phyloP scores from a whole-genome alignment of 225 moss, liverwort and hornwort species.

The Pleurozium schreberi region DNA sequence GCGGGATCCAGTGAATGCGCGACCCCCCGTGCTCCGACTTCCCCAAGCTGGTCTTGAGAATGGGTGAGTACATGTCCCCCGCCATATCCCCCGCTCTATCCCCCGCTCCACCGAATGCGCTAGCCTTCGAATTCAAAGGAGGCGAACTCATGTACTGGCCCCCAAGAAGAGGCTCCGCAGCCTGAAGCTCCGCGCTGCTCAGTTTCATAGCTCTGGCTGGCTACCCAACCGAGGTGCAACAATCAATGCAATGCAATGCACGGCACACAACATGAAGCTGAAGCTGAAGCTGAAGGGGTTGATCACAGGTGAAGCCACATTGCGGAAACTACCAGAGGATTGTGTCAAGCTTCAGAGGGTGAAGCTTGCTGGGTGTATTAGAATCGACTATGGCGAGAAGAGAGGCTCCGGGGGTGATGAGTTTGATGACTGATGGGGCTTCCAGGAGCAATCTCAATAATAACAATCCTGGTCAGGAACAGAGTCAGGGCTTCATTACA shows the following conservation, averaged over 20 bases:
- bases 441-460: neutral
- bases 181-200: neutral
- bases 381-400: neutral
- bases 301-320: neutral
- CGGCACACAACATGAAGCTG: neutral
- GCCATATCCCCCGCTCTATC: neutral
- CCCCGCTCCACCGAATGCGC: neutral
- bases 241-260: neutral
- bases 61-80: conserved; percentile 3
- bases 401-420: neutral
- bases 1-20: conserved; percentile 28
- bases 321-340: neutral
- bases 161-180: neutral
- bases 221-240: neutral
- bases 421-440: neutral
- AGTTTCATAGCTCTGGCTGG: neutral
- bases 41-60: neutral
- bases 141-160: neutral
- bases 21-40: neutral
- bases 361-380: neutral
- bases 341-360: neutral
- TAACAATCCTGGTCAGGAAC: neutral
- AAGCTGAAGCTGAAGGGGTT: neutral
- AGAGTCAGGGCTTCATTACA: neutral
- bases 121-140: neutral